Evolutionary conservation across 106 monocot species (phyloP).

Genomic region (Triglochin maritima): DNA sequence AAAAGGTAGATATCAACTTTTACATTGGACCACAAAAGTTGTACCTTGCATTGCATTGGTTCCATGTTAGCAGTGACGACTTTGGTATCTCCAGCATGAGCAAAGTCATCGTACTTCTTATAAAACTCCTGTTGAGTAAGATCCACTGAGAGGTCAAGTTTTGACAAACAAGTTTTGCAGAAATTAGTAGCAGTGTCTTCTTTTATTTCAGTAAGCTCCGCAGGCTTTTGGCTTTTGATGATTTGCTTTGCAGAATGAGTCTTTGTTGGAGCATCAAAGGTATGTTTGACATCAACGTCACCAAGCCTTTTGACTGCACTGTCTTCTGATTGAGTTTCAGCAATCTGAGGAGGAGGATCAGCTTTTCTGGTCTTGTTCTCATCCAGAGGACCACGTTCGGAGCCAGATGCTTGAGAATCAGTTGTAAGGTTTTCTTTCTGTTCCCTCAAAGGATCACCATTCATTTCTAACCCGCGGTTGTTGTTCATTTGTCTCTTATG

Average conservation of each 20-base stretch:
- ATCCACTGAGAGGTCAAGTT: slow-evolving; percentile 32
- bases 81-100: background rate
- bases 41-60: slow-evolving; percentile 1
- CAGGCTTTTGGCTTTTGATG: background rate
- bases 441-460: slow-evolving; percentile 31
- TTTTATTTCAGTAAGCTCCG: slow-evolving; percentile 11
- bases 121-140: slow-evolving; percentile 39
- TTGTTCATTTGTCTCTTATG: slow-evolving; percentile 30
- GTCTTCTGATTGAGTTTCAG: slow-evolving; percentile 13
- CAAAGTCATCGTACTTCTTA: slow-evolving; percentile 4
- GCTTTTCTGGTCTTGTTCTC: slow-evolving; percentile 20
- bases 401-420: slow-evolving; percentile 21
- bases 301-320: background rate
- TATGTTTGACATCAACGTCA: slow-evolving; percentile 1
- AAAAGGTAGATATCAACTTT: background rate
- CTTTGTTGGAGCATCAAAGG: slow-evolving; percentile 7
- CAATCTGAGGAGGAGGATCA: slow-evolving; percentile 10
- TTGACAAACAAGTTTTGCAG: slow-evolving; percentile 30
- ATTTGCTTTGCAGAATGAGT: background rate
- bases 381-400: slow-evolving; percentile 28
- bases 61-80: too few relatives aligned
- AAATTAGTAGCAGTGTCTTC: slow-evolving; percentile 9
- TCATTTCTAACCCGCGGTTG: slow-evolving; percentile 36
- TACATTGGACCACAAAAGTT: background rate
- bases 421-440: slow-evolving; percentile 22